phyloP scores from a whole-genome alignment of 2,329 filamentous ascomycete species.

The Ophiostoma ulmi region DNA sequence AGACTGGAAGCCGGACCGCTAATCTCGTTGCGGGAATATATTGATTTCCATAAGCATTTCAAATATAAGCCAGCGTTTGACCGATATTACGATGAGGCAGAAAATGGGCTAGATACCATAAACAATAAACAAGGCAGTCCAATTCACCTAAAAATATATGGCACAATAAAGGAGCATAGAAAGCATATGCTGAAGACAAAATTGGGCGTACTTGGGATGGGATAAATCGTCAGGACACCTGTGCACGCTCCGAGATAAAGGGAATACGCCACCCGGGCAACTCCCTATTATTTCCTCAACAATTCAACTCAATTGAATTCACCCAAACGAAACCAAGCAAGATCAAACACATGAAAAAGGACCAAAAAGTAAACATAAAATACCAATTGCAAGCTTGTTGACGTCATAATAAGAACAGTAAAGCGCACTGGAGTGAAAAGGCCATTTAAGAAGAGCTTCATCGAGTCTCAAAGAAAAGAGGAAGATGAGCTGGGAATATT shows the following conservation, averaged over 20 bases:
- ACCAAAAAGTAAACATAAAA: neutral
- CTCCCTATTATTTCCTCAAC: neutral
- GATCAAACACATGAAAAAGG: neutral
- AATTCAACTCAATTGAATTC: neutral
- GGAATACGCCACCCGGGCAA: neutral
- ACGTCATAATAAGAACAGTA: neutral
- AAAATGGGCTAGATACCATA: constrained; percentile 64
- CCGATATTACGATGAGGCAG: neutral
- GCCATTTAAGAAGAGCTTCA: neutral
- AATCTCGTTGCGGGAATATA: neutral
- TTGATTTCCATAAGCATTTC: neutral
- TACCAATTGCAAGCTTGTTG: neutral
- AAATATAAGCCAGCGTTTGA: neutral
- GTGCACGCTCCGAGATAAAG: too few species aligned
- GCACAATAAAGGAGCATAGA: neutral
- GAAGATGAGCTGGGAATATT: neutral
- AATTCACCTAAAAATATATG: neutral
- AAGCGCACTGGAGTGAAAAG: neutral
- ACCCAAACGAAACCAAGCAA: neutral
- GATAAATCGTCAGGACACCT: neutral
- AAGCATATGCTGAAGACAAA: neutral
- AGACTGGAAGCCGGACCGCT: constrained; percentile 44
- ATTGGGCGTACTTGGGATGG: neutral
- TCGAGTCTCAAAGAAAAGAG: neutral
- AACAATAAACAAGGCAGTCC: neutral